Percentiles rank a stretch among this genome's conserved stretches.
phyloP scores from a whole-genome alignment of 106 monocot species.

The Dioscorea zingiberensis region DNA sequence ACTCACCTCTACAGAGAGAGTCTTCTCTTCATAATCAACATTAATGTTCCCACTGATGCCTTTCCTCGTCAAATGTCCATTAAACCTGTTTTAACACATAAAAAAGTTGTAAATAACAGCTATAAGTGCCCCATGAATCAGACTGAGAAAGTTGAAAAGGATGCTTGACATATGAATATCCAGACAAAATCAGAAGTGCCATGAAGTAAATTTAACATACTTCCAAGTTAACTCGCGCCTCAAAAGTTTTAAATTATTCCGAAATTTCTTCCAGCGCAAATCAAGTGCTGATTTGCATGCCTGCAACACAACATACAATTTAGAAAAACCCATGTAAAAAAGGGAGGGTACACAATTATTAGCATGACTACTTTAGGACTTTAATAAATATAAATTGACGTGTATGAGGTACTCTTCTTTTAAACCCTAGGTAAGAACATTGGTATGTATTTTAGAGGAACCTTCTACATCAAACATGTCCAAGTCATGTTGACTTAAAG shows the following conservation, averaged over 20 bases:
- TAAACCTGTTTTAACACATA: constrained; percentile 54
- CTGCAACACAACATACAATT: constrained; percentile 22
- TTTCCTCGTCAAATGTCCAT: constrained; percentile 88
- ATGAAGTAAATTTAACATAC: constrained; percentile 37
- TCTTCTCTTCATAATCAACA: constrained; percentile 72
- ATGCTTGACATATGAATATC: not conserved
- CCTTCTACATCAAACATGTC: no score
- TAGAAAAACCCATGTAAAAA: not conserved
- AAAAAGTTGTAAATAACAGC: not conserved
- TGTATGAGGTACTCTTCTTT: no score
- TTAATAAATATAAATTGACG: no score
- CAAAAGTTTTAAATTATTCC: constrained; percentile 71
- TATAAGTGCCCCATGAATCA: not conserved
- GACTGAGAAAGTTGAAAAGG: not conserved
- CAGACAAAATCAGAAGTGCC: no score
- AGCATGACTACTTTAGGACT: no score
- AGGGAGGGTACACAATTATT: no score
- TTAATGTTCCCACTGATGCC: constrained; percentile 85
- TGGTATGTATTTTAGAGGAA: no score
- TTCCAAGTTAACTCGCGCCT: constrained; percentile 92
- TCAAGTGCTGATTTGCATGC: constrained; percentile 80
- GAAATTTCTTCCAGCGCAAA: constrained; percentile 82
- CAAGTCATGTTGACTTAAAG: no score
- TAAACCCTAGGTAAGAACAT: no score
- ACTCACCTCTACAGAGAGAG: constrained; percentile 81